A percentile compares a stretch with the other conserved stretches of the same genome.
phyloP scores from a whole-genome alignment of 345 rosid species.

The Sisymbrium altissimum region DNA sequence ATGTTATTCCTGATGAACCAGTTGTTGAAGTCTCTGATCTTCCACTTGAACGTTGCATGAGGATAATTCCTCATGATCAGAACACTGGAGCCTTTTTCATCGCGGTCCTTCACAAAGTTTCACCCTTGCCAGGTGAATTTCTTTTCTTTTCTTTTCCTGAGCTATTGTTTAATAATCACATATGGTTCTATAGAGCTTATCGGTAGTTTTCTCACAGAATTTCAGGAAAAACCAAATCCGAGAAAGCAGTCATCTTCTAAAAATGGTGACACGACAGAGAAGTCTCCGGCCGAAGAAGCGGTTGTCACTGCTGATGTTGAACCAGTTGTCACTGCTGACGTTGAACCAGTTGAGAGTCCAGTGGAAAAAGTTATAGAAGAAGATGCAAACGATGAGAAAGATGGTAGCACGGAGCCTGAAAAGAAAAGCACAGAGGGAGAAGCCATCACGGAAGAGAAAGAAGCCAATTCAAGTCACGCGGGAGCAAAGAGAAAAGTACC shows the following conservation, averaged over 20 bases:
- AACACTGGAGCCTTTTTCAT: slow-evolving; percentile 95
- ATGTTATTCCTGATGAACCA: slow-evolving; percentile 35
- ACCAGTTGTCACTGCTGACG: slow-evolving; percentile 15
- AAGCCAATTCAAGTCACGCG: slow-evolving; percentile 37
- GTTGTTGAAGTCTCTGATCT: slow-evolving; percentile 65
- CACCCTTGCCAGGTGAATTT: slow-evolving; percentile 70
- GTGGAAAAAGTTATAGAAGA: slow-evolving; percentile 39
- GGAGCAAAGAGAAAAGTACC: slow-evolving; percentile 80
- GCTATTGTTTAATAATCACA: too few relatives aligned
- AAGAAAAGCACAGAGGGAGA: slow-evolving; percentile 33
- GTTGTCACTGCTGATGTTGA: background rate
- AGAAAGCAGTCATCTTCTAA: slow-evolving; percentile 18
- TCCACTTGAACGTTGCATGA: slow-evolving; percentile 88
- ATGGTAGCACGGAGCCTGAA: slow-evolving; percentile 31
- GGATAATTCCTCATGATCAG: slow-evolving; percentile 96
- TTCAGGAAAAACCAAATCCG: slow-evolving; percentile 41
- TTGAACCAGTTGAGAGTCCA: slow-evolving; percentile 34
- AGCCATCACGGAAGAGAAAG: slow-evolving; percentile 40
- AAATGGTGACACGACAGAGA: slow-evolving; percentile 31
- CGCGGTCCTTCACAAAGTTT: slow-evolving; percentile 78
- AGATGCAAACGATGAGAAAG: slow-evolving; percentile 28
- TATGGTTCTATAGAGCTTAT: background rate
- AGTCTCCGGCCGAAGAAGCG: slow-evolving; percentile 35
- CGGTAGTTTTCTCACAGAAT: slow-evolving; percentile 35
- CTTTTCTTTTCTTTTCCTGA: too few relatives aligned